Base-by-base conservation (phyloP, 495 filamentous ascomycete genomes). In the Penicillium antarcticum region DNA sequence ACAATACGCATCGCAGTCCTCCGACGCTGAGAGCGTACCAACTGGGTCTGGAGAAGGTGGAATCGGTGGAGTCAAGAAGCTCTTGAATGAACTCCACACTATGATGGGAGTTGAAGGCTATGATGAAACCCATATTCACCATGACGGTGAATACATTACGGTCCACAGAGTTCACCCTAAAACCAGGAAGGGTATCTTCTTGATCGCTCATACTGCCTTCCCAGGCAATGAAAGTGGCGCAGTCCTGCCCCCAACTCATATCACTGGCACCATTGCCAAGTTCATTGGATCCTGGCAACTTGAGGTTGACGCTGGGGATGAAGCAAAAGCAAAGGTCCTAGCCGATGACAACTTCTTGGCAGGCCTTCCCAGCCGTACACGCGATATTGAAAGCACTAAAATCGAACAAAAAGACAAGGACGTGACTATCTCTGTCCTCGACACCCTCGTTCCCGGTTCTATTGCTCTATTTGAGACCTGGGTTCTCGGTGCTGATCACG, bases 391-490 rank as follows among this genome's bases (percentile, higher is more conserved):
- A 29, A 85, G 84, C 23, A 79, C 91, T 39, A 62, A 58, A 16
- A 74, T 95, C 54, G 88, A 94, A 57, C 70, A 78, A 11, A 75
- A 80, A 45, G 81, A 75, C 1, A 75, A 86, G 17, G 84, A 87
- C 39, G 91, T 90, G n/a, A 78, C 83, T 34, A 88, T 98, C 50
- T 84, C 81, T 5, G 82, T 95, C n/a, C 83, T 86, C 5, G 82
- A 89, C 16, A 78, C 80, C 37, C 92, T 99, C 60, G 87, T 89
- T 14, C 91, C 95, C 19, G 95, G 95, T 55, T 92, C 89, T 55
- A 94, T 97, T 53, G 91, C 95, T 17, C 71, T 99, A 2, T 95
- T 96, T 54, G 89, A 97, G 72, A 99, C 95, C 0, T 96, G 85
- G 84, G 92, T 97, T 42, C 91, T 91, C 5, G 80, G 79, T 7